A percentile compares a stretch with the other conserved stretches of the same genome.
phyloP scores from a whole-genome alignment of 2,329 filamentous ascomycete species.

The Fusarium heterosporum region DNA sequence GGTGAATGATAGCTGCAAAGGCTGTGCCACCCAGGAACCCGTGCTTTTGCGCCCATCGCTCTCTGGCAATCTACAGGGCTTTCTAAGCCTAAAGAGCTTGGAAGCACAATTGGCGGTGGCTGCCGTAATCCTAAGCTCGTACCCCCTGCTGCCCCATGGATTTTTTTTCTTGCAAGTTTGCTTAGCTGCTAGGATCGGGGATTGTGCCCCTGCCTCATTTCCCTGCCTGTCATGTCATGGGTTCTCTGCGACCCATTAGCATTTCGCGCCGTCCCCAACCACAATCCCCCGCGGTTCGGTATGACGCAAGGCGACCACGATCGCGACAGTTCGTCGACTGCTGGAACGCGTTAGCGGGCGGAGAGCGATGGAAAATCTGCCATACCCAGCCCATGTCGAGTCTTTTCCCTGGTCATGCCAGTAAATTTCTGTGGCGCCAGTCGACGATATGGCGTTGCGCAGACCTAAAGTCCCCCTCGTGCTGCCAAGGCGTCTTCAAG shows the following conservation, averaged over 20 bases:
- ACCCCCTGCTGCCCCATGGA: conserved; percentile 4
- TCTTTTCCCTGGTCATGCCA: conserved; percentile 31
- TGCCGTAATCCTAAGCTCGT: conserved; percentile 37
- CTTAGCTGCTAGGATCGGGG: conserved; percentile 31
- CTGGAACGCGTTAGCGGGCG: conserved; percentile 39
- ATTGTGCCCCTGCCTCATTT: conserved; percentile 33
- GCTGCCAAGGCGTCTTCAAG: conserved; percentile 33
- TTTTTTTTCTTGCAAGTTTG: conserved; percentile 38
- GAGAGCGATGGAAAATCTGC: conserved; percentile 37
- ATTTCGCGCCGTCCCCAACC: conserved; percentile 38
- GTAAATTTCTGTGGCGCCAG: conserved; percentile 35
- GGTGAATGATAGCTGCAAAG: conserved; percentile 16
- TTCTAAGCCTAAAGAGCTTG: conserved; percentile 43
- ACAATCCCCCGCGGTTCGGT: conserved; percentile 33
- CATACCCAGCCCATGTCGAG: conserved; percentile 32
- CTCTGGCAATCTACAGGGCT: conserved; percentile 39
- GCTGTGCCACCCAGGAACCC: conserved; percentile 32
- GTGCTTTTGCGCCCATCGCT: conserved; percentile 39
- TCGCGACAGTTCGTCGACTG: conserved; percentile 23
- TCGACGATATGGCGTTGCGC: conserved; percentile 19
- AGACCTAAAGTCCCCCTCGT: conserved; percentile 22
- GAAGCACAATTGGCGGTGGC: conserved; percentile 42
- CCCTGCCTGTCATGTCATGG: conserved; percentile 43
- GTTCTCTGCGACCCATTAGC: conserved; percentile 39
- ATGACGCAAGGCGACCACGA: conserved; percentile 45